phyloP scores from a whole-genome alignment of 2,329 filamentous ascomycete genomes.

The Beauveria sp. region DNA sequence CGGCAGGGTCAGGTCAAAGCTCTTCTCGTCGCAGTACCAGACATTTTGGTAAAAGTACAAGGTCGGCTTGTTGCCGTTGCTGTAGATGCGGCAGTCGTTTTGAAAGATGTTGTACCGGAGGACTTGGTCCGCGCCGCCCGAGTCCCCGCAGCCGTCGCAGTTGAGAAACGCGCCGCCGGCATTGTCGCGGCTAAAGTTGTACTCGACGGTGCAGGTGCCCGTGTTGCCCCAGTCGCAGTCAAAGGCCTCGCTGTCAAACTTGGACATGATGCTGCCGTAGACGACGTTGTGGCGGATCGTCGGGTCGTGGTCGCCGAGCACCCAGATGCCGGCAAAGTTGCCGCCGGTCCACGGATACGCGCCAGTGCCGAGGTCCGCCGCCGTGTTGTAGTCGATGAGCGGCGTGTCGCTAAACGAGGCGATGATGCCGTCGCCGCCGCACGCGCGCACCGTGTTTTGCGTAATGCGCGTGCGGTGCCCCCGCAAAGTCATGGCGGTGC shows the following conservation, averaged over 20 bases:
- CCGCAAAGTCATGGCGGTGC: constrained; percentile 14
- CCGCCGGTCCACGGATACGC: constrained; percentile 20
- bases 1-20: constrained; percentile 17
- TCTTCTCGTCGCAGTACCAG: constrained; percentile 17
- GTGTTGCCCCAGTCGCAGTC: constrained; percentile 21
- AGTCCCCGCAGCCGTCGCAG: constrained; percentile 19
- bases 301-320: constrained; percentile 17
- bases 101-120: constrained; percentile 21
- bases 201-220: constrained; percentile 20
- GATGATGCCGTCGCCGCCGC: constrained; percentile 19
- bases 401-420: constrained; percentile 16
- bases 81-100: constrained; percentile 19
- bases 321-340: constrained; percentile 22
- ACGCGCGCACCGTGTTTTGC: constrained; percentile 15
- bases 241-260: constrained; percentile 18
- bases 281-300: constrained; percentile 19
- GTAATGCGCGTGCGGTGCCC: constrained; percentile 14
- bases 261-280: constrained; percentile 18
- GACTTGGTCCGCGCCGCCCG: constrained; percentile 18
- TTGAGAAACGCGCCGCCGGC: constrained; percentile 20
- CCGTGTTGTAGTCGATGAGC: constrained; percentile 18
- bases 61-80: constrained; percentile 16
- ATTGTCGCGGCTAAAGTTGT: constrained; percentile 21
- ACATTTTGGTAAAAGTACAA: constrained; percentile 21
- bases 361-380: constrained; percentile 17